Evolutionary conservation across 441 rosid genomes (phyloP).

Genomic region (Dalechampia spathulata): DNA sequence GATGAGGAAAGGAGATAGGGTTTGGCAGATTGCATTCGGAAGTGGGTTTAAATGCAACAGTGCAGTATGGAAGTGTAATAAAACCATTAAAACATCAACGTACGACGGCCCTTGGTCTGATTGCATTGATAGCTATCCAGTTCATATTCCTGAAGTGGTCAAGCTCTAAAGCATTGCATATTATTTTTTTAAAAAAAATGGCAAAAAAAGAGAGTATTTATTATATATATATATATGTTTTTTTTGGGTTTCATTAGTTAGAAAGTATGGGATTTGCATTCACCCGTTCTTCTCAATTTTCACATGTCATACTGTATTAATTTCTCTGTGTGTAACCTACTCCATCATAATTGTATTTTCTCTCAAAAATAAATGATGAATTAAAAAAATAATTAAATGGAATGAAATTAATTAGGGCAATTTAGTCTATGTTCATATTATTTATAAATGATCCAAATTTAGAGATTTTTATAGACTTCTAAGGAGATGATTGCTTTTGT

Average conservation of each 20-base stretch:
- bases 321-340: too few relatives aligned
- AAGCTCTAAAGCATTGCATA: slow-evolving; percentile 34
- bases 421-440: too few relatives aligned
- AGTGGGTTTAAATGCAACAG: slow-evolving; percentile 90
- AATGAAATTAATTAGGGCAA: too few relatives aligned
- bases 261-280: slow-evolving; percentile 11
- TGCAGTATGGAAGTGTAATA: slow-evolving; percentile 86
- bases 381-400: too few relatives aligned
- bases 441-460: too few relatives aligned
- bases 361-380: too few relatives aligned
- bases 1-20: slow-evolving; percentile 66
- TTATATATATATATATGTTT: too few relatives aligned
- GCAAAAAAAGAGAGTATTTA: too few relatives aligned
- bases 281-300: neutral
- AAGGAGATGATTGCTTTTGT: too few relatives aligned
- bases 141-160: slow-evolving; percentile 81
- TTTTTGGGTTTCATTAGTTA: too few relatives aligned
- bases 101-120: slow-evolving; percentile 81
- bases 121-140: slow-evolving; percentile 73
- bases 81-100: slow-evolving; percentile 40
- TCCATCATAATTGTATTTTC: too few relatives aligned
- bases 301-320: neutral
- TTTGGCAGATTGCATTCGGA: slow-evolving; percentile 98
- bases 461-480: too few relatives aligned
- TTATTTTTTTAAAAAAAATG: neutral